phyloP scores from a whole-genome alignment of 768 basidiomycete genomes.

The Mycena metata region DNA sequence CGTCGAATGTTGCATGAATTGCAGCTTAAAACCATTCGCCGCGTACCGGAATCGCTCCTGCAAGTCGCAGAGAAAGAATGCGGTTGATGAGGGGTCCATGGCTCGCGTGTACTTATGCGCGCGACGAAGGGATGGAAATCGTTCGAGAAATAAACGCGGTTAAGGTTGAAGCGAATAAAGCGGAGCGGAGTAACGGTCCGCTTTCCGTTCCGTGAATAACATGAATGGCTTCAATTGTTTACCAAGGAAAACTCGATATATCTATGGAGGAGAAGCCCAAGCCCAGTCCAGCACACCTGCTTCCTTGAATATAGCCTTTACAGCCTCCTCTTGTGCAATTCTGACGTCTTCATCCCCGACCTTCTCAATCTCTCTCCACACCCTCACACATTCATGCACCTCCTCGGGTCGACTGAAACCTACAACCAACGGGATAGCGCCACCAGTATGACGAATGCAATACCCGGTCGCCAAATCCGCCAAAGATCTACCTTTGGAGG shows the following conservation, averaged over 20 bases:
- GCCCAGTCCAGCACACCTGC: constrained; percentile 74
- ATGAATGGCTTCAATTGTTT: no score
- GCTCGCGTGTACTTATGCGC: no score
- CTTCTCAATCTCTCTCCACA: constrained; percentile 74
- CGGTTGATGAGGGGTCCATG: constrained; percentile 55
- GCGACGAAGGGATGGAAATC: no score
- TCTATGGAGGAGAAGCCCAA: constrained; percentile 72
- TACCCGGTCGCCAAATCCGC: constrained; percentile 82
- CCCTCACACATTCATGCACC: constrained; percentile 79
- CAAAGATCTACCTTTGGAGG: constrained; percentile 61
- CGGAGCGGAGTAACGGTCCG: no score
- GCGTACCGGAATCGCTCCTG: constrained; percentile 71
- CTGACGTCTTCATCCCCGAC: constrained; percentile 48
- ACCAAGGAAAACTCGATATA: not conserved
- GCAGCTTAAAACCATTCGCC: constrained; percentile 54
- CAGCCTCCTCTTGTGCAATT: constrained; percentile 59
- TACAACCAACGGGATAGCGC: constrained; percentile 72
- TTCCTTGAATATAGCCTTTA: constrained; percentile 59
- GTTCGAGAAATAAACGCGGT: no score
- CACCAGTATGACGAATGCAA: constrained; percentile 65
- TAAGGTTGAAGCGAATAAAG: no score
- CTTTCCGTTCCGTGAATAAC: no score
- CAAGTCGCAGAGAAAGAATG: constrained; percentile 89
- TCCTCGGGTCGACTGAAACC: constrained; percentile 80
- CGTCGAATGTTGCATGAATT: not conserved